A percentile compares a stretch with the other conserved stretches of the same genome.
Evolutionary conservation across 805 yeast species (phyloP).

Genomic region (Metschnikowia kofuensis): DNA sequence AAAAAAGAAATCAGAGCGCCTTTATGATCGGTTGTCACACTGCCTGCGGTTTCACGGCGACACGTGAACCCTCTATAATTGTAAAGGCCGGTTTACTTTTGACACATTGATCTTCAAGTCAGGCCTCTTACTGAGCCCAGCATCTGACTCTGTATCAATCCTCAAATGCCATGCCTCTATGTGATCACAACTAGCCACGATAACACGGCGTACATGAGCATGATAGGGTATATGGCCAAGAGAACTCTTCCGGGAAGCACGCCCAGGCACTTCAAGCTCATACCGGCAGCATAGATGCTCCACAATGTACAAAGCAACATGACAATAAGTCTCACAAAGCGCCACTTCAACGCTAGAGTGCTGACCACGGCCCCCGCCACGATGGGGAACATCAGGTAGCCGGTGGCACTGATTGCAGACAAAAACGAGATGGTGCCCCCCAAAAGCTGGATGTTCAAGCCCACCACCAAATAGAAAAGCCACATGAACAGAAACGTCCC

Average conservation of each 20-base stretch:
- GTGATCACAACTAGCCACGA: conserved; percentile 69
- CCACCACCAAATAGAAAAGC: conserved; percentile 58
- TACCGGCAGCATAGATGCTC: conserved; percentile 62
- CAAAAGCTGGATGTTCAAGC: conserved; percentile 62
- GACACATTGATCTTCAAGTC: no score
- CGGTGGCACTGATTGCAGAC: conserved; percentile 67
- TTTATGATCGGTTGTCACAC: no score
- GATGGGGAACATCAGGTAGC: conserved; percentile 68
- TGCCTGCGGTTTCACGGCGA: no score
- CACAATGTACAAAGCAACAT: conserved; percentile 50
- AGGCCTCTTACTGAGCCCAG: no score
- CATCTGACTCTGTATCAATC: no score
- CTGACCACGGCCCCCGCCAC: conserved; percentile 51
- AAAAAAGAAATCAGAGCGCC: no score
- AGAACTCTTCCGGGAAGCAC: conserved; percentile 60
- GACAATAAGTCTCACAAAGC: conserved; percentile 47
- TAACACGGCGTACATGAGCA: conserved; percentile 55
- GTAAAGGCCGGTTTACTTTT: no score
- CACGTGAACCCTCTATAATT: no score
- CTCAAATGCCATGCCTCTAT: conserved; percentile 14
- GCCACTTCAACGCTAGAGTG: conserved; percentile 43
- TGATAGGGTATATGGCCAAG: conserved; percentile 65
- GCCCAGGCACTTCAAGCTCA: conserved; percentile 63
- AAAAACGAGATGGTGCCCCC: conserved; percentile 62
- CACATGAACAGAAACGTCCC: conserved; percentile 63